Evolutionary conservation across 164 flowering plant genomes (phyloP).

Genomic region (Piper longum): DNA sequence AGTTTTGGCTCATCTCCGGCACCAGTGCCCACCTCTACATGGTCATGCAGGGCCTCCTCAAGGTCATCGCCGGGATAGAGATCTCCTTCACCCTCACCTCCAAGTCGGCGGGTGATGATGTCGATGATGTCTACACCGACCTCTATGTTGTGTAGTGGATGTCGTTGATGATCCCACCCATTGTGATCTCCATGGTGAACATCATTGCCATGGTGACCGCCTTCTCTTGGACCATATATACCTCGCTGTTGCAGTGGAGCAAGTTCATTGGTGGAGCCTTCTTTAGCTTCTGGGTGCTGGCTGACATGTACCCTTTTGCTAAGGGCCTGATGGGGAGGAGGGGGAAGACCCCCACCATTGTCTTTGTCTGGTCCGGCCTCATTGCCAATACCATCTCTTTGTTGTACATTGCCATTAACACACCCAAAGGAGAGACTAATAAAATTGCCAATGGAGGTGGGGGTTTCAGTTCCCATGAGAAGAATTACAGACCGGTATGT

Average conservation of each 20-base stretch:
- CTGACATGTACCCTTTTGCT: constrained; percentile 67
- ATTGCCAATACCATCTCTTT: constrained; percentile 59
- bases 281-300: constrained; percentile 75
- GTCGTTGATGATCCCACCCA: constrained; percentile 56
- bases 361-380: constrained; percentile 68
- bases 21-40: constrained; percentile 68
- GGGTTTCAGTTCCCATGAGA: constrained; percentile 33
- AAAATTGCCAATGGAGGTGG: constrained; percentile 6
- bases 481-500: no score
- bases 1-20: constrained; percentile 72
- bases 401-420: constrained; percentile 47
- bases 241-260: constrained; percentile 46
- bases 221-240: constrained; percentile 41
- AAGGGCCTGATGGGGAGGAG: constrained; percentile 75
- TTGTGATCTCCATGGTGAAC: constrained; percentile 51
- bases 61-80: constrained; percentile 67
- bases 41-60: constrained; percentile 57
- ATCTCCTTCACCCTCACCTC: constrained; percentile 66
- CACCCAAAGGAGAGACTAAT: constrained; percentile 10
- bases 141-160: constrained; percentile 63
- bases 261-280: constrained; percentile 61
- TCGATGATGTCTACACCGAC: constrained; percentile 53
- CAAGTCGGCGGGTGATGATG: constrained; percentile 49
- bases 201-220: constrained; percentile 44
- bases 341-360: constrained; percentile 64